These are phyloP conservation scores for Ichthyophthirius multifiliis DNA, from an alignment of 169 alveolate species.

Conservation along the genomic window DNA sequence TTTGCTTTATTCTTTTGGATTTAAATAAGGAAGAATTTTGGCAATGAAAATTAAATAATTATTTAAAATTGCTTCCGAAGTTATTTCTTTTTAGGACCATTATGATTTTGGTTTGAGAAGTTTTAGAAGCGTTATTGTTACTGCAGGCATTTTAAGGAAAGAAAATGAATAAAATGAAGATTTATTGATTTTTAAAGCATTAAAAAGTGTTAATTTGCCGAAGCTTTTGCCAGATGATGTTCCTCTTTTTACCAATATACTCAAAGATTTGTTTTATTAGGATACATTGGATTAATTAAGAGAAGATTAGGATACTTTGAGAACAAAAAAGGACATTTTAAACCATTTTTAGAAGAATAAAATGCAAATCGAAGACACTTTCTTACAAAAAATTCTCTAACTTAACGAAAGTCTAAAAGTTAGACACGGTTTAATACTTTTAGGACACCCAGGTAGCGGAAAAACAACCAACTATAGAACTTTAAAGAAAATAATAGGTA, in stretches of 20 bases:
- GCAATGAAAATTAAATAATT: slow-evolving; percentile 69
- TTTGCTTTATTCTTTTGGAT: slow-evolving; percentile 69
- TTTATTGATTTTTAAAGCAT: slow-evolving; percentile 61
- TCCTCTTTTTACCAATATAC: slow-evolving; percentile 60
- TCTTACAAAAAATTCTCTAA: slow-evolving; percentile 72
- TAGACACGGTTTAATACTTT: slow-evolving; percentile 85
- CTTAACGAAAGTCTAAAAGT: slow-evolving; percentile 77
- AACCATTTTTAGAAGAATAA: background rate
- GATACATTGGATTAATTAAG: slow-evolving; percentile 12
- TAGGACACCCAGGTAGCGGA: slow-evolving; percentile 87
- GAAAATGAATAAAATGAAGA: slow-evolving; percentile 62
- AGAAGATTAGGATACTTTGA: background rate
- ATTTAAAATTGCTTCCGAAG: slow-evolving; percentile 63
- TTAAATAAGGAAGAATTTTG: slow-evolving; percentile 57
- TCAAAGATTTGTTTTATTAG: slow-evolving; percentile 68
- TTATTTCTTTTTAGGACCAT: slow-evolving; percentile 62
- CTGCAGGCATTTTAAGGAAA: slow-evolving; percentile 83
- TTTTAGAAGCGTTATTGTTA: slow-evolving; percentile 76
- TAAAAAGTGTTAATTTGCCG: slow-evolving; percentile 72
- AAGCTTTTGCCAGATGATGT: slow-evolving; percentile 70
- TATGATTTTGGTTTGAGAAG: slow-evolving; percentile 81
- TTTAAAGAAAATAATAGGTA: slow-evolving; percentile 59
- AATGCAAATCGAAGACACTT: slow-evolving; percentile 59
- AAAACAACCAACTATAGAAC: slow-evolving; percentile 60
- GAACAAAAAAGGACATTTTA: background rate